Evolutionary conservation across 2,329 filamentous ascomycete species (phyloP), one percentile per base, ranked within the genome.

Genomic region (Colletotrichum echinochloae): DNA sequence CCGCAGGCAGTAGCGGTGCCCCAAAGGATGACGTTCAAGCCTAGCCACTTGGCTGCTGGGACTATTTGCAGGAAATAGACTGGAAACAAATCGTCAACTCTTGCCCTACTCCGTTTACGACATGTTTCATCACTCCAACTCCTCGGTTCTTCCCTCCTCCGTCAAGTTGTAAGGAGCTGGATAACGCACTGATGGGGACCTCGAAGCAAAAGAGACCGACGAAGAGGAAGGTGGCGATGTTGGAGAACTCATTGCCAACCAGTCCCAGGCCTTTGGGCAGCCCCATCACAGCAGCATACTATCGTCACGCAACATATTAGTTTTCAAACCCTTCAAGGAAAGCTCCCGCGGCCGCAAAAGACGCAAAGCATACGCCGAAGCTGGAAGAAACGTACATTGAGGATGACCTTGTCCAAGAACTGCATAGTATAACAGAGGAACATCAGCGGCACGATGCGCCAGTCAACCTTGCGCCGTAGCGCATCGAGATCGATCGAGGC

Each of bases 241-340:
- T 89, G 57, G 87, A 87, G 76, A 91, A 91, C 59, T 91, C 84
- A 70, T 91, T 90, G 23, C 86, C 86, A 16, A 79, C 76, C 57
- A 92, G 82, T 0, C 84, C 80, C 8, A 89, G 82, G 67, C 90
- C 88, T 60, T 83, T 78, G 28, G 78, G 81, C 9, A 92, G 77
- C 3, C 89, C 89, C 90, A 92, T 92, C 61, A 92, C 88, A 70
- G 87, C 87, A 23, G 88, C 89, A 75, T 92, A 92, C 85, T 90
- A 76, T 60, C 33, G n/a, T 41, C 28, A 60, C 66, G 66, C 30
- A 73, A 48, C 51, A 60, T 16, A 35, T 64, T 20, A 49, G 30
- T 44, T 41, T 46, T 20, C 26, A 20, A 30, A n/a, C n/a, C n/a
- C n/a, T n/a, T n/a, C n/a, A n/a, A 28, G 18, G 30, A 26, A 33